These are phyloP conservation scores for Evansstolkia leycettana DNA, from an alignment of 495 filamentous ascomycete species.

Conservation along the genomic window DNA sequence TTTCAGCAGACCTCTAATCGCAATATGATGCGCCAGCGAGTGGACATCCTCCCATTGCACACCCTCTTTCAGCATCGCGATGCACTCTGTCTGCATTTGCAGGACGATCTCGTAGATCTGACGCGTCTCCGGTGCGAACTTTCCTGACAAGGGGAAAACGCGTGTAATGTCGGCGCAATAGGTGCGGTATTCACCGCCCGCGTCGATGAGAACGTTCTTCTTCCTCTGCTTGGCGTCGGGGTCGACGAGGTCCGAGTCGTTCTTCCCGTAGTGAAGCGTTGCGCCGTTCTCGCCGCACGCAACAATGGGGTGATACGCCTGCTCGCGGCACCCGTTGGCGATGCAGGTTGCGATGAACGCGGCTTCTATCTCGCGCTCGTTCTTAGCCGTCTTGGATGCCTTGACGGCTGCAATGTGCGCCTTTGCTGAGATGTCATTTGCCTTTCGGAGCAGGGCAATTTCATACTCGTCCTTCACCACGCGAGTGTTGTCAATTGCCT, in stretches of 20 bases:
- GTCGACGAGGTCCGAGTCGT: constrained; percentile 48
- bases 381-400: constrained; percentile 49
- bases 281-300: constrained; percentile 65
- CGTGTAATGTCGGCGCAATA: constrained; percentile 89
- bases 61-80: constrained; percentile 59
- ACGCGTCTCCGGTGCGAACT: constrained; percentile 57
- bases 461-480: constrained; percentile 80
- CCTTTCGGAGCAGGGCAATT: constrained; percentile 68
- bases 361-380: constrained; percentile 75
- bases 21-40: constrained; percentile 61
- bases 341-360: constrained; percentile 68
- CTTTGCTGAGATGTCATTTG: constrained; percentile 66
- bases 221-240: constrained; percentile 37
- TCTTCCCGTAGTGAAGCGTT: constrained; percentile 79
- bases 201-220: constrained; percentile 69
- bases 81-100: constrained; percentile 71
- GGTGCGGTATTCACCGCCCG: constrained; percentile 65
- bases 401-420: constrained; percentile 64
- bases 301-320: constrained; percentile 78
- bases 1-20: constrained; percentile 64
- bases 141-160: constrained; percentile 70
- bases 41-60: constrained; percentile 83
- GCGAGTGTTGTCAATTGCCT: constrained; percentile 64
- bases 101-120: constrained; percentile 80
- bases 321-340: constrained; percentile 56